phyloP scores from a whole-genome alignment of 371 early-diverging fungal species.

The Amoeboaphelidium protococcarum region DNA sequence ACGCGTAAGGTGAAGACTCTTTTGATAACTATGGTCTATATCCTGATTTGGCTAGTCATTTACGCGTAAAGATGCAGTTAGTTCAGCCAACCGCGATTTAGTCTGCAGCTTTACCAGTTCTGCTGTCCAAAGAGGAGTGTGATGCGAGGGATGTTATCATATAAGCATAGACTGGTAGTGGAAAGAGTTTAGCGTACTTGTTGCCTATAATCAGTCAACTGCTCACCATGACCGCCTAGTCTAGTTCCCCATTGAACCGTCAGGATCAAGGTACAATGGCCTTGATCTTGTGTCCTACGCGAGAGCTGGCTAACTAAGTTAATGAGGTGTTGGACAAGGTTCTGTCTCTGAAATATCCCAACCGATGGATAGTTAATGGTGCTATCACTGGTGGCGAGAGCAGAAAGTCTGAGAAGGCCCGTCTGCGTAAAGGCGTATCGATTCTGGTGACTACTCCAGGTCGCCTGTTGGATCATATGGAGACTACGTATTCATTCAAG shows the following conservation, averaged over 20 bases:
- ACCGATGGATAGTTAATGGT: constrained; percentile 5
- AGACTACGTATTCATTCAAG: constrained; percentile 9
- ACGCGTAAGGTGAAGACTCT: too few relatives aligned
- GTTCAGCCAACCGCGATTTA: too few relatives aligned
- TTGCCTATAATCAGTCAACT: constrained; percentile 35
- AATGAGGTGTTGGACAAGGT: constrained; percentile 6
- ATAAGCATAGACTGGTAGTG: constrained; percentile 90
- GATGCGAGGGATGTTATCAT: constrained; percentile 42
- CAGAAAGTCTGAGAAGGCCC: constrained; percentile 5
- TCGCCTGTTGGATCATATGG: constrained; percentile 10
- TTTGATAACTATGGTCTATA: too few relatives aligned
- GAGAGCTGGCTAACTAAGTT: constrained; percentile 17
- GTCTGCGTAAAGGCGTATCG: constrained; percentile 8
- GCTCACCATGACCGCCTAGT: constrained; percentile 6
- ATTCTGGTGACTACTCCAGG: constrained; percentile 17
- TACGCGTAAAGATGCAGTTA: too few relatives aligned
- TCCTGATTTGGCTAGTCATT: too few relatives aligned
- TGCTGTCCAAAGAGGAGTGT: too few relatives aligned
- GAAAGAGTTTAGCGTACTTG: constrained; percentile 90
- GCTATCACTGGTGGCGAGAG: constrained; percentile 8
- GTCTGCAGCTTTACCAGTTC: too few relatives aligned
- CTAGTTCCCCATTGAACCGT: constrained; percentile 3
- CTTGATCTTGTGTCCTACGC: constrained; percentile 15
- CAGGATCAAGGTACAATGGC: constrained; percentile 6
- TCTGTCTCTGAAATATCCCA: constrained; percentile 1